phyloP scores from a whole-genome alignment of 257 asterid species.

The Parsonsia alboflavescens region DNA sequence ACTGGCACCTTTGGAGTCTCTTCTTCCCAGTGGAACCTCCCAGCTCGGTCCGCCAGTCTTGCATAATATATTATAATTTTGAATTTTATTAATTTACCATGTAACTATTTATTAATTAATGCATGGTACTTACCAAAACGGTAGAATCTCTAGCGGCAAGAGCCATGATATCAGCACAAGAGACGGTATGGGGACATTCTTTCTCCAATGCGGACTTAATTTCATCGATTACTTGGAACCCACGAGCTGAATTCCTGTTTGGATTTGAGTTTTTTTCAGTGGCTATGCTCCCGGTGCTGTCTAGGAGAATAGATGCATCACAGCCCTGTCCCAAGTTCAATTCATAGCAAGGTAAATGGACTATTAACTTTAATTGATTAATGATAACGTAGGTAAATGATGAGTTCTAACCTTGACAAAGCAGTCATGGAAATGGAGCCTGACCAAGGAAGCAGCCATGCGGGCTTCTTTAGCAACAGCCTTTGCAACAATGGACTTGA shows the following conservation, averaged over 20 bases:
- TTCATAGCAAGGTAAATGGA: no score
- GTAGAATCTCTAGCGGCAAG: constrained; percentile 86
- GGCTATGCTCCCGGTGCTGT: constrained; percentile 41
- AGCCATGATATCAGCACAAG: constrained; percentile 86
- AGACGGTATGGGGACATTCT: constrained; percentile 76
- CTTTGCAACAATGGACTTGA: constrained; percentile 64
- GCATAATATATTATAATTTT: constrained; percentile 1
- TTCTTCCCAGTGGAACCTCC: constrained; percentile 86
- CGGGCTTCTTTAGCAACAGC: constrained; percentile 79
- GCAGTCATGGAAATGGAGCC: constrained; percentile 96
- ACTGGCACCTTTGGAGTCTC: constrained; percentile 79
- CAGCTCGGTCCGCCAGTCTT: constrained; percentile 84
- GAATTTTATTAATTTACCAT: no score
- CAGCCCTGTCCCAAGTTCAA: constrained; percentile 89
- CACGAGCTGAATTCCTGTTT: constrained; percentile 77
- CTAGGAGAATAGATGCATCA: constrained; percentile 84
- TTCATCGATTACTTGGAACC: constrained; percentile 83
- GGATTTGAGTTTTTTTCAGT: constrained; percentile 72
- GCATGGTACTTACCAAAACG: constrained; percentile 43
- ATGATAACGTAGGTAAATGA: no score
- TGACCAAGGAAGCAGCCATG: constrained; percentile 86
- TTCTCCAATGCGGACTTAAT: constrained; percentile 74
- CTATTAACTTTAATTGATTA: no score
- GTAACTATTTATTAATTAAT: no score
- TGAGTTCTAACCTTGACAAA: constrained; percentile 58